Percentiles rank a stretch among this genome's conserved stretches.
Conservation (phyloP, 257 asterid genomes). For the Capsicum baccatum region DNA sequence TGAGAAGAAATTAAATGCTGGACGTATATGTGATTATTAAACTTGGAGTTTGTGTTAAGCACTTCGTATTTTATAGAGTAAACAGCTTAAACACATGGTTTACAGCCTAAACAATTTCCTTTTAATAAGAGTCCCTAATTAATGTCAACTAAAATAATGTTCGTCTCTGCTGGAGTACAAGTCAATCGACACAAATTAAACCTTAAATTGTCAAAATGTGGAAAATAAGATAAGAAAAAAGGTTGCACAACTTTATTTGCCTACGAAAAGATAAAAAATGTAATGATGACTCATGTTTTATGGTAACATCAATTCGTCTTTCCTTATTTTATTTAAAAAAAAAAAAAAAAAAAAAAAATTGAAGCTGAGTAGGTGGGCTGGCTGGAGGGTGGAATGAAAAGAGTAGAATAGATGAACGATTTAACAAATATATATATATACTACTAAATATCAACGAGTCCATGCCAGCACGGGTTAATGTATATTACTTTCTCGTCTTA, state of each 20-base stretch:
- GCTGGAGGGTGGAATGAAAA: background rate
- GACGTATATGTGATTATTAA: slow-evolving; percentile 14
- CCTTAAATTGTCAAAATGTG: slow-evolving; percentile 17
- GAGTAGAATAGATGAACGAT: background rate
- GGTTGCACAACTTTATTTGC: background rate
- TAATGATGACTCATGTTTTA: slow-evolving; percentile 8
- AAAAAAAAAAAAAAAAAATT: too few species aligned
- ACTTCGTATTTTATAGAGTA: slow-evolving; percentile 6
- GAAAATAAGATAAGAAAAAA: background rate
- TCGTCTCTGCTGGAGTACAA: background rate
- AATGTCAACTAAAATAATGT: slow-evolving; percentile 21
- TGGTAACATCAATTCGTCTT: slow-evolving; percentile 18
- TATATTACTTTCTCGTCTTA: too few species aligned
- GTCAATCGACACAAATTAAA: slow-evolving; percentile 7
- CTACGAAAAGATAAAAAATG: background rate
- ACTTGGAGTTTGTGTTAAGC: slow-evolving; percentile 3
- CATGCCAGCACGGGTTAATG: too few species aligned
- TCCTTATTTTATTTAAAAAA: too few species aligned
- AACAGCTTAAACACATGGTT: slow-evolving; percentile 25
- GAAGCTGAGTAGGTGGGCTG: background rate
- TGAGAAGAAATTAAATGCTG: slow-evolving; percentile 19
- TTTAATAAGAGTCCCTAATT: background rate
- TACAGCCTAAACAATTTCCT: slow-evolving; percentile 11
- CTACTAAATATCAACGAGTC: too few species aligned
- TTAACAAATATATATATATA: background rate